Percentiles rank a stretch among this genome's conserved stretches.
Evolutionary conservation across 352 stramenopile genomes (phyloP).

Genomic region (Globisporangium lucens): DNA sequence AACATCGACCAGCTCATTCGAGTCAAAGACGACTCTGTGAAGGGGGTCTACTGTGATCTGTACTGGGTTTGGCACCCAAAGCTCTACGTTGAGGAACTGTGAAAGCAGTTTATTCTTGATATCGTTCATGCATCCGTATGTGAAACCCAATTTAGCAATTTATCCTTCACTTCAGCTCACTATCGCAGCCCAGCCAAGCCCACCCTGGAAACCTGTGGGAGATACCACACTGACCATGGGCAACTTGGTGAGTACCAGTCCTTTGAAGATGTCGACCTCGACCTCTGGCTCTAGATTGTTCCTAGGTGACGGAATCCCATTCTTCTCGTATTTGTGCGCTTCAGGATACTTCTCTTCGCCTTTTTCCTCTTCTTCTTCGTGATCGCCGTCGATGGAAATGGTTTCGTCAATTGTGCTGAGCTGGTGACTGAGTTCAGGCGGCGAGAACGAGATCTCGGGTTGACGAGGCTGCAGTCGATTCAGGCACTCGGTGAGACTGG

Average conservation of each 20-base stretch:
- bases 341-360: slow-evolving; percentile 1
- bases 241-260: slow-evolving; percentile 2
- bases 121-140: too few species aligned
- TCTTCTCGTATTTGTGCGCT: not conserved
- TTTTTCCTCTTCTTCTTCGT: slow-evolving; percentile 4
- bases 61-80: too few species aligned
- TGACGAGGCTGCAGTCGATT: slow-evolving; percentile 5
- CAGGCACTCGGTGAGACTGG: not conserved
- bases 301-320: not conserved
- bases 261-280: slow-evolving; percentile 10
- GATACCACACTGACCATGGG: not conserved
- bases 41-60: too few species aligned
- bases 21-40: too few species aligned
- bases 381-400: slow-evolving; percentile 2
- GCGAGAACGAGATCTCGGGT: slow-evolving; percentile 14
- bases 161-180: not conserved
- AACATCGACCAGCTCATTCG: too few species aligned
- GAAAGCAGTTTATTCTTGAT: too few species aligned
- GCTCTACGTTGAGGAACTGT: too few species aligned
- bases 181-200: not conserved
- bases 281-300: not conserved
- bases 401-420: slow-evolving; percentile 8
- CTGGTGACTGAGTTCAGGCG: not conserved
- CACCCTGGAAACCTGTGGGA: not conserved
- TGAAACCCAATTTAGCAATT: too few species aligned